These are phyloP conservation scores for Colletotrichum magnum DNA, from an alignment of 2,329 filamentous ascomycete genomes.

Conservation along the genomic window DNA sequence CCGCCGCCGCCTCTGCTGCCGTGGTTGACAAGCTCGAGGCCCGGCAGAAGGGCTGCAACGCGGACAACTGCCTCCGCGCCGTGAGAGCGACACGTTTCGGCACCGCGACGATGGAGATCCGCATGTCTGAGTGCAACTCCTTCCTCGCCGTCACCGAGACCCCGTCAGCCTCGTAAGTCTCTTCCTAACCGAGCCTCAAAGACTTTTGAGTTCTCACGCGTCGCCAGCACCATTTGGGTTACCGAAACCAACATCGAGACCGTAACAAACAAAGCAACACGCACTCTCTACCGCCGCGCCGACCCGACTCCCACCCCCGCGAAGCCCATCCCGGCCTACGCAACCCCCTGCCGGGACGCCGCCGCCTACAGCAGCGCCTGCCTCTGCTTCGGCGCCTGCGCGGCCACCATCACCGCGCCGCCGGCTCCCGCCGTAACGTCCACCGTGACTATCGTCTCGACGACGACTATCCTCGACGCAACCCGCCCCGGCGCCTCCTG, in stretches of 20 bases:
- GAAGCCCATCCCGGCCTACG: conserved; percentile 62
- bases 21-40: conserved; percentile 46
- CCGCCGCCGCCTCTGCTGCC: conserved; percentile 52
- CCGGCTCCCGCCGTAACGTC: conserved; percentile 53
- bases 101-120: conserved; percentile 46
- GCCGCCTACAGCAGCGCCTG: conserved; percentile 46
- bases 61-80: conserved; percentile 62
- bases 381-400: conserved; percentile 46
- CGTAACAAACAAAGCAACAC: conserved; percentile 12
- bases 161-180: conserved; percentile 55
- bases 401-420: conserved; percentile 51
- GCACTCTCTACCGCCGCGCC: conserved; percentile 42
- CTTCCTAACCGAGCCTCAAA: neutral
- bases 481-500: conserved; percentile 20
- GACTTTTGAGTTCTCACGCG: too few relatives aligned
- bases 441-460: conserved; percentile 53
- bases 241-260: conserved; percentile 31
- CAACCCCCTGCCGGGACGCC: conserved; percentile 43
- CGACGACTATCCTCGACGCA: conserved; percentile 13
- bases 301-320: conserved; percentile 62
- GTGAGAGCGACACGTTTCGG: conserved; percentile 58
- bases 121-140: conserved; percentile 56
- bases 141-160: conserved; percentile 56
- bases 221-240: conserved; percentile 28
- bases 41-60: conserved; percentile 47